phyloP scores from a whole-genome alignment of 495 filamentous ascomycete genomes.

The Podospora bellae-mahoneyi region DNA sequence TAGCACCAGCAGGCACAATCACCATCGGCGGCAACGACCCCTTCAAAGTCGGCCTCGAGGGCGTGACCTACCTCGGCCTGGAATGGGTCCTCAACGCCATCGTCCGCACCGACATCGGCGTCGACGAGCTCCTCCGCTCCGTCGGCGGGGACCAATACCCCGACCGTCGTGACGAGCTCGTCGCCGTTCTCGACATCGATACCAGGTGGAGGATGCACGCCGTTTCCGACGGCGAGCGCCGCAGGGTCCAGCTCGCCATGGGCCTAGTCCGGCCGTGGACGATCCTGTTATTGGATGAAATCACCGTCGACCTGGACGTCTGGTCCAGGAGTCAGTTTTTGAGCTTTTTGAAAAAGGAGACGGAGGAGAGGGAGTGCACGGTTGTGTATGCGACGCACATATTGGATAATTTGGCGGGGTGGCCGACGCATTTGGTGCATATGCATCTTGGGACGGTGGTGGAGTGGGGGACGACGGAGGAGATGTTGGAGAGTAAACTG shows the following conservation, averaged over 20 bases:
- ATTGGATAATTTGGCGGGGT: constrained; percentile 83
- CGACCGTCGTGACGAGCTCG: constrained; percentile 77
- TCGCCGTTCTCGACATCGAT: constrained; percentile 88
- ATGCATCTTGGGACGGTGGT: constrained; percentile 86
- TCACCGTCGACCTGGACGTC: constrained; percentile 94
- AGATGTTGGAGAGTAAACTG: constrained; percentile 34
- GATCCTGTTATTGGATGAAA: constrained; percentile 88
- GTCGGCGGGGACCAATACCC: constrained; percentile 84
- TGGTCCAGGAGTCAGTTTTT: constrained; percentile 81
- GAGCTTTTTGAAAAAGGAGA: constrained; percentile 82
- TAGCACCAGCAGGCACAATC: constrained; percentile 72
- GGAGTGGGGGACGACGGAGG: constrained; percentile 70
- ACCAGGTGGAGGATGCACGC: constrained; percentile 90
- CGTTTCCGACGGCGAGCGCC: constrained; percentile 84
- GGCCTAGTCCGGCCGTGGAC: constrained; percentile 90
- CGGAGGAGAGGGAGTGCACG: constrained; percentile 73
- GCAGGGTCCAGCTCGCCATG: constrained; percentile 94
- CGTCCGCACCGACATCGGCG: constrained; percentile 90
- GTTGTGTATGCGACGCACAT: constrained; percentile 99
- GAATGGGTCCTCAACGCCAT: constrained; percentile 99
- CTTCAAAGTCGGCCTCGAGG: constrained; percentile 81
- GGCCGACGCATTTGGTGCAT: constrained; percentile 94
- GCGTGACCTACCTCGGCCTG: constrained; percentile 92
- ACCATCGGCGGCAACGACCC: constrained; percentile 79
- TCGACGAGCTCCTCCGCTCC: constrained; percentile 74